These are phyloP conservation scores for Talaromyces wortmannii DNA, from an alignment of 495 filamentous ascomycete species.

Conservation along the genomic window DNA sequence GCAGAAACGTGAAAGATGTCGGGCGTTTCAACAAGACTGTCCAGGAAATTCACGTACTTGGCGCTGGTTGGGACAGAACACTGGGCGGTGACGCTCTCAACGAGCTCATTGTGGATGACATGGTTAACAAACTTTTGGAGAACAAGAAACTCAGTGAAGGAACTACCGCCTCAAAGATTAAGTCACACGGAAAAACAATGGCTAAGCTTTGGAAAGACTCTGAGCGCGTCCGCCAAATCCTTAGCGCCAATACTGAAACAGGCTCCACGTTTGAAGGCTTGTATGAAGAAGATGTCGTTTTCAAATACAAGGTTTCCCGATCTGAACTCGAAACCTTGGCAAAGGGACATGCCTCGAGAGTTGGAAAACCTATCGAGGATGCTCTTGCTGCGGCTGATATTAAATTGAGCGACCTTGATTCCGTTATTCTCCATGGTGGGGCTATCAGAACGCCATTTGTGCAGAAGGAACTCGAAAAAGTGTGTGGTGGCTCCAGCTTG, in stretches of 20 bases:
- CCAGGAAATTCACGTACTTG: constrained; percentile 85
- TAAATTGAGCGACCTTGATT: constrained; percentile 71
- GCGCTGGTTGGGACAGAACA: constrained; percentile 79
- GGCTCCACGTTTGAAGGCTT: constrained; percentile 76
- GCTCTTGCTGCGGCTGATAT: constrained; percentile 70
- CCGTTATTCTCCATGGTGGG: constrained; percentile 89
- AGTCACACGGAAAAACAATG: constrained; percentile 72
- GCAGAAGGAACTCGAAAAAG: constrained; percentile 76
- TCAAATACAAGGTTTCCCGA: constrained; percentile 84
- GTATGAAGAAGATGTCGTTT: constrained; percentile 79
- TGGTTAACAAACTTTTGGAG: constrained; percentile 71
- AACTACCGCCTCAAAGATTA: constrained; percentile 52
- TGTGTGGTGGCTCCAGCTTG: constrained; percentile 66
- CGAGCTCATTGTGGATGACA: constrained; percentile 77
- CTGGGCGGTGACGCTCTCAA: constrained; percentile 91
- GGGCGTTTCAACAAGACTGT: constrained; percentile 94
- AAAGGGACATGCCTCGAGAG: constrained; percentile 58
- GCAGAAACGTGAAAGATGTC: constrained; percentile 80
- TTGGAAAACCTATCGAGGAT: constrained; percentile 61
- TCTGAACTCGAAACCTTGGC: constrained; percentile 77
- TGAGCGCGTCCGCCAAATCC: constrained; percentile 77
- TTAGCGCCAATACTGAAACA: constrained; percentile 88
- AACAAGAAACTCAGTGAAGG: constrained; percentile 64
- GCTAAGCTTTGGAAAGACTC: constrained; percentile 88
- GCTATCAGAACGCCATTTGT: constrained; percentile 90